Base-by-base conservation (phyloP, 441 rosid genomes). In the Erysimum pusillum region DNA sequence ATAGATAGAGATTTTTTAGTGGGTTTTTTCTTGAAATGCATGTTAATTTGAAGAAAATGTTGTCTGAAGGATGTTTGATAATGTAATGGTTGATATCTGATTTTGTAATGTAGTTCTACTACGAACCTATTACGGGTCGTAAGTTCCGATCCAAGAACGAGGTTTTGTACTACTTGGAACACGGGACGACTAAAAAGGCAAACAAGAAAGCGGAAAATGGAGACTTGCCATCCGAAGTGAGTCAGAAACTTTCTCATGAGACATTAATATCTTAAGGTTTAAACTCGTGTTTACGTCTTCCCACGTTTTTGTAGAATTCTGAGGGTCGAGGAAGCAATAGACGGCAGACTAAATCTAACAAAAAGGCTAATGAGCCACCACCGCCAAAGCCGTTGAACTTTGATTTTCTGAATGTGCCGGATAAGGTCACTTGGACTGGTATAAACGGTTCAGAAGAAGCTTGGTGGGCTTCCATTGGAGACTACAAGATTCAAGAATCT, bases 71-170 rank as follows among this genome's bases (percentile, higher is more conserved):
- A 58, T 66, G 32, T 15, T 58, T 7, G 9, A 35, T 14, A 25
- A 52, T 51, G 44, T 20, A 63, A 18, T 52, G 7, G 12, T 38
- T 31, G 3, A 2, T 69, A 8, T 63, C 59, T 28, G 31, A 0
- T 56, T 69, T 17, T 67, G 53, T 69, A 64, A 67, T 87, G 83
- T 83, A 91, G 99, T 90, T 88, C 71, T 92, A 91, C 83, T 61
- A 85, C 11, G 93, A 91, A 64, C 92, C 94, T 34, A 76, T 63
- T 18, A 75, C 93, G 1, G 79, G 85, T 34, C 88, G 82, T 9
- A 79, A 79, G 69, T 92, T 92, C 80, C 85, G 98, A 69, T 92
- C 98, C 7, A 94, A 75, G 85, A 87, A 75, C 66, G 99, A 92
- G 69, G 97, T 90, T 48, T 77, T 83, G 25, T 62, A 82, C 84